Evolutionary conservation across 129 eudicot genomes (phyloP).

Genomic region (Calendula officinalis): DNA sequence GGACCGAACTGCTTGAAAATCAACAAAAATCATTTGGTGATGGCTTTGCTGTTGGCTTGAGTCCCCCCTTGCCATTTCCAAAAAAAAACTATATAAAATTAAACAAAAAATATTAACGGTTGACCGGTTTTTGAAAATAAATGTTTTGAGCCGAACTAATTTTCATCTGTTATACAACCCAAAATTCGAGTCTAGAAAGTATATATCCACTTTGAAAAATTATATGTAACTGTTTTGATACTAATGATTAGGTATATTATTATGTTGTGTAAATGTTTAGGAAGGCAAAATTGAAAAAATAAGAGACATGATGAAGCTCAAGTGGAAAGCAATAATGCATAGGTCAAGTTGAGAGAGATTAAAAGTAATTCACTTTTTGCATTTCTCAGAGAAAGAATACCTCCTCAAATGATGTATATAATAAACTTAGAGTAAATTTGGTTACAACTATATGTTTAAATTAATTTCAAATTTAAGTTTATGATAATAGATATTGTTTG

Average conservation of each 20-base stretch:
- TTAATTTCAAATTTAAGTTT: background rate
- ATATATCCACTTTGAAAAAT: background rate
- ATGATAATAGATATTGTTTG: background rate
- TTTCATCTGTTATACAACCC: too few relatives aligned
- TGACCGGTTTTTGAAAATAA: too few relatives aligned
- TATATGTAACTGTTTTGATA: background rate
- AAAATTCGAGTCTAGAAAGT: too few relatives aligned
- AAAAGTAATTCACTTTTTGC: slow-evolving; percentile 35
- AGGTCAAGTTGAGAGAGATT: slow-evolving; percentile 36
- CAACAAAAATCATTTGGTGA: too few relatives aligned
- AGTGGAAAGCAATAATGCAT: slow-evolving; percentile 39
- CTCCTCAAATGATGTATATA: slow-evolving; percentile 16
- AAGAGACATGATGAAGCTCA: slow-evolving; percentile 32
- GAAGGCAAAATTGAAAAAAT: slow-evolving; percentile 13
- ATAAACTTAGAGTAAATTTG: background rate
- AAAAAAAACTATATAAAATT: too few relatives aligned
- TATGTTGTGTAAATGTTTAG: background rate
- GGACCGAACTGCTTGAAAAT: too few relatives aligned
- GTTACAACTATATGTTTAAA: background rate
- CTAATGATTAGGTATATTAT: background rate
- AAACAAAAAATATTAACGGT: too few relatives aligned
- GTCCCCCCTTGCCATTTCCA: too few relatives aligned
- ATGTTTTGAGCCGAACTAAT: too few relatives aligned
- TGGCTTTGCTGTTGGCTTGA: too few relatives aligned
- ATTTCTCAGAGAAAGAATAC: slow-evolving; percentile 23